Percentiles rank a stretch among this genome's conserved stretches.
phyloP scores from a whole-genome alignment of 139 green algal species.

The Eudorina sp. region DNA sequence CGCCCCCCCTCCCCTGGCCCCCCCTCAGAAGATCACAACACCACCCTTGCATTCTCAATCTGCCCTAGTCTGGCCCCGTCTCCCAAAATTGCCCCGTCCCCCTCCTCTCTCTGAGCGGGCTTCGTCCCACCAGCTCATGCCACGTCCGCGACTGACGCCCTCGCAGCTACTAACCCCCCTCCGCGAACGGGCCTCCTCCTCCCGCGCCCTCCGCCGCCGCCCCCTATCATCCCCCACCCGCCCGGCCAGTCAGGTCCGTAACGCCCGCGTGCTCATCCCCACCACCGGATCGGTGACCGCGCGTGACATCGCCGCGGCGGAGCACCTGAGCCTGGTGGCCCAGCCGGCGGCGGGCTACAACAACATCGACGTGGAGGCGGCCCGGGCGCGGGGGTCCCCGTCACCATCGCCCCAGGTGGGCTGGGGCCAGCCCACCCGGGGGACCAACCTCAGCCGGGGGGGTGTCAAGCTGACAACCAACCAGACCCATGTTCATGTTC shows the following conservation, averaged over 20 bases:
- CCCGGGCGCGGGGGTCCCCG: constrained; percentile 56
- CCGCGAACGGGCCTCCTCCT: not conserved
- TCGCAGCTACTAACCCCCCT: not conserved
- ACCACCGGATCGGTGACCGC: constrained; percentile 63
- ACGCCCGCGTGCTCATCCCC: constrained; percentile 70
- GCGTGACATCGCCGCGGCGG: constrained; percentile 44
- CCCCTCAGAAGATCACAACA: too few relatives aligned
- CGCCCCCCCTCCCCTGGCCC: too few relatives aligned
- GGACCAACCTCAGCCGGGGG: too few relatives aligned
- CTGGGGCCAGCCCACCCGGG: not conserved
- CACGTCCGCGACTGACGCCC: too few relatives aligned
- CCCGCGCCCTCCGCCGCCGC: not conserved
- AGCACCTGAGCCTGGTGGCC: constrained; percentile 60
- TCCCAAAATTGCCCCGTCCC: too few relatives aligned
- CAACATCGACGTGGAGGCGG: constrained; percentile 69
- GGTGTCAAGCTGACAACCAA: too few relatives aligned
- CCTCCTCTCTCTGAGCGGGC: too few relatives aligned
- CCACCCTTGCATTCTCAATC: too few relatives aligned
- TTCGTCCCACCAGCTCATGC: too few relatives aligned
- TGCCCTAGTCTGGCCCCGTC: too few relatives aligned
- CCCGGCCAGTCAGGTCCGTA: too few relatives aligned
- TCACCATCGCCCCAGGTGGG: constrained; percentile 67
- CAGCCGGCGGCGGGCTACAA: constrained; percentile 69
- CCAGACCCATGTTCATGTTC: too few relatives aligned
- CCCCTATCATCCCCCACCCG: not conserved